These are phyloP conservation scores for Chaetomiaceae sp. DNA, from an alignment of 2,329 filamentous ascomycete species.

Conservation along the genomic window DNA sequence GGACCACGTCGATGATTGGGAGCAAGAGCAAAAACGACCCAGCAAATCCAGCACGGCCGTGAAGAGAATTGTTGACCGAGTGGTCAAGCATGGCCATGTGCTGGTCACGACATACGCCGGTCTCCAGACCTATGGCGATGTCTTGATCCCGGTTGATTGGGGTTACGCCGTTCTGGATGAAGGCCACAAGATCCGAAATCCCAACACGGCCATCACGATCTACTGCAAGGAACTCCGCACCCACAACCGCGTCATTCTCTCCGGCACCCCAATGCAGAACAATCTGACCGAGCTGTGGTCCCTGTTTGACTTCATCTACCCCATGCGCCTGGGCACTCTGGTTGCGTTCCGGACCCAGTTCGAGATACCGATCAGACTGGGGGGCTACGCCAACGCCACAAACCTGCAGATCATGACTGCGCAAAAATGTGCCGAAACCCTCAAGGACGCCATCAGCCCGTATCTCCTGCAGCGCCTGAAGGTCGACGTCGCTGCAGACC, in stretches of 20 bases:
- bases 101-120: conserved; percentile 95
- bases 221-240: conserved; percentile 92
- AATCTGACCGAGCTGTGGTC: conserved; percentile 95
- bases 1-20: conserved; percentile 49
- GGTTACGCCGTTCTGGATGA: conserved; percentile 92
- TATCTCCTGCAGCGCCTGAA: conserved; percentile 92
- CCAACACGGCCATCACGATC: conserved; percentile 89
- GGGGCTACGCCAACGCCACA: conserved; percentile 91
- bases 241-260: conserved; percentile 84
- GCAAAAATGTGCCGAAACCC: conserved; percentile 84
- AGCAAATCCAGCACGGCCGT: conserved; percentile 62
- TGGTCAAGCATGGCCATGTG: conserved; percentile 81
- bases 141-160: conserved; percentile 81
- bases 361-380: conserved; percentile 86
- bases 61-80: conserved; percentile 74
- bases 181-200: conserved; percentile 97
- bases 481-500: conserved; percentile 84
- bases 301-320: conserved; percentile 94
- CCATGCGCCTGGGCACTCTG: conserved; percentile 88
- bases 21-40: conserved; percentile 34
- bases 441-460: conserved; percentile 90
- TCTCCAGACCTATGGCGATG: conserved; percentile 83
- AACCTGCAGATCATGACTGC: conserved; percentile 93
- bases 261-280: conserved; percentile 96
- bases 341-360: conserved; percentile 89